Evolutionary conservation across 106 monocot genomes (phyloP), one percentile per base, ranked within the genome.

Genomic region (Ottelia alismoides): DNA sequence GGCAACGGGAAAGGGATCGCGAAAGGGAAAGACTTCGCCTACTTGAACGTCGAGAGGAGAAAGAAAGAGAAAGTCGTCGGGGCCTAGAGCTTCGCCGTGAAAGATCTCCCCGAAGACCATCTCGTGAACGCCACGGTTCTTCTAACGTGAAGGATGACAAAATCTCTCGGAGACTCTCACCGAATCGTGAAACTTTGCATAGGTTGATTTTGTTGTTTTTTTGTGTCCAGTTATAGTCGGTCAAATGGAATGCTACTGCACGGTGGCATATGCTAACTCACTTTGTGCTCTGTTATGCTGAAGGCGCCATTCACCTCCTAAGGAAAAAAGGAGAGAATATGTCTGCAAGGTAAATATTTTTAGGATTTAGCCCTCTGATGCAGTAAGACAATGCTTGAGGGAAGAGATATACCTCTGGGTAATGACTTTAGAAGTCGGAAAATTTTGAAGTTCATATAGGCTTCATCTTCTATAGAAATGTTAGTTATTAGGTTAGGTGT

Each of bases 271-370:
- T 77, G 44, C 63, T 60, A 76, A 85, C 83, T 96, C 71, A 96
- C 78, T n/a, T n/a, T 71, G 74, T 80, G 47, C 27, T 79, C 56
- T 85, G 52, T 85, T 72, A 69, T 85, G 66, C 73, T 89, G 88
- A 96, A 89, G 96, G 88, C 88, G 63, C 64, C 84, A 65, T 61
- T 98, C 96, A 61, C 89, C 96, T 68, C 72, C 85, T 82, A 89
- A 80, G 77, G 96, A 98, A 73, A 98, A 82, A 82, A 76, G 90
- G 70, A 89, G 89, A 77, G 96, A 98, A 48, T 98, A 98, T 85
- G 49, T 90, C 52, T 98, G 96, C 90, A 98, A 98, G 96, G 96
- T 98, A 98, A 85, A 30, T 18, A 58, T 54, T 30, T n/a, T 48
- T 17, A 30, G 74, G 62, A 55, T 45, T 56, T 60, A 27, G 51